These are phyloP conservation scores for Penicillium digitatum DNA, from an alignment of 2,329 filamentous ascomycete species.

Conservation along the genomic window DNA sequence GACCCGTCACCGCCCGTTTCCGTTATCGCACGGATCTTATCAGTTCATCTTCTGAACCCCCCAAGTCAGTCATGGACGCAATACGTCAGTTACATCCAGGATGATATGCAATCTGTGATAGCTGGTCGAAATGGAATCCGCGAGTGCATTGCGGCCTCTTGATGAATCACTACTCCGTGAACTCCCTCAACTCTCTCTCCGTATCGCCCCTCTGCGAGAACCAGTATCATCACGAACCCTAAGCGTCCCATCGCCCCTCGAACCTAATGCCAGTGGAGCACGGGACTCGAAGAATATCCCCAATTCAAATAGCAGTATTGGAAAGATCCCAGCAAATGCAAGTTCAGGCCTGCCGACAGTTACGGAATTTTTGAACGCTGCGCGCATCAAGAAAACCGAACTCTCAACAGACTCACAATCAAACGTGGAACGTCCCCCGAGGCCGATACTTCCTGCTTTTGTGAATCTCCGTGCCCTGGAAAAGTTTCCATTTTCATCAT, in stretches of 20 bases:
- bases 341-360: slow-evolving; percentile 30
- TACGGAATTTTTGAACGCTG: slow-evolving; percentile 36
- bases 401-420: slow-evolving; percentile 27
- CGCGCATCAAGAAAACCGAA: slow-evolving; percentile 37
- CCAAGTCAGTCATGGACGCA: neutral
- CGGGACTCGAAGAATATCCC: slow-evolving; percentile 31
- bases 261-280: slow-evolving; percentile 40
- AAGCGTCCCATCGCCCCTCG: slow-evolving; percentile 44
- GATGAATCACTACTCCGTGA: slow-evolving; percentile 44
- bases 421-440: slow-evolving; percentile 38
- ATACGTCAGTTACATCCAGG: slow-evolving; percentile 3
- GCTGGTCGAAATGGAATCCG: slow-evolving; percentile 1
- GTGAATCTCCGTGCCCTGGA: slow-evolving; percentile 48
- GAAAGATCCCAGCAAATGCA: slow-evolving; percentile 33
- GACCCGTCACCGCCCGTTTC: slow-evolving; percentile 6
- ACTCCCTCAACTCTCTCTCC: slow-evolving; percentile 42
- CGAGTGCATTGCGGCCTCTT: slow-evolving; percentile 29
- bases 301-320: slow-evolving; percentile 25
- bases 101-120: slow-evolving; percentile 4
- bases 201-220: slow-evolving; percentile 48
- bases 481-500: slow-evolving; percentile 40
- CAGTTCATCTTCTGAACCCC: slow-evolving; percentile 3
- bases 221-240: slow-evolving; percentile 42
- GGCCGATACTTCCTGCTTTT: slow-evolving; percentile 44
- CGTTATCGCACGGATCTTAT: slow-evolving; percentile 14